Conservation (phyloP, 2,329 filamentous ascomycete genomes). For the Beauveria bassiana region DNA sequence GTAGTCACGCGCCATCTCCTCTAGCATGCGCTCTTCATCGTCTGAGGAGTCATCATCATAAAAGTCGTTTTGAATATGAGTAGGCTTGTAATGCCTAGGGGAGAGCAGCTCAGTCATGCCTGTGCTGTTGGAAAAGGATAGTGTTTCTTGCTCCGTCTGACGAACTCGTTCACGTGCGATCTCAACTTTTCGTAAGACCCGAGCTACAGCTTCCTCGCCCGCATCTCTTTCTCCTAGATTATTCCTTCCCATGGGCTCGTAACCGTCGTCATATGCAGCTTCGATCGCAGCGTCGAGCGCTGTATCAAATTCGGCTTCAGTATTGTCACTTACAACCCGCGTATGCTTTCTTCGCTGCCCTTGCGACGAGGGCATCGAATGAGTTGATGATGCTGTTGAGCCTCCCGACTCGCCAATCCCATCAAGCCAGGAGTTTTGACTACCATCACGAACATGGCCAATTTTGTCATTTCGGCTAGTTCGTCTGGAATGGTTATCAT, state of each 20-base stretch:
- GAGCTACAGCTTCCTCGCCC: conserved; percentile 40
- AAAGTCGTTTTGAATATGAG: conserved; percentile 41
- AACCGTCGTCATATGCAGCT: conserved; percentile 88
- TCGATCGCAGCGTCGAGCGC: conserved; percentile 93
- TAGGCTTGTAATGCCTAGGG: conserved; percentile 7
- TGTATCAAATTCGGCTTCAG: conserved; percentile 86
- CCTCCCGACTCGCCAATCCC: conserved; percentile 85
- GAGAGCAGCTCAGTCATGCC: conserved; percentile 10
- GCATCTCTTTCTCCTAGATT: conserved; percentile 32
- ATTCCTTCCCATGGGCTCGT: conserved; percentile 59
- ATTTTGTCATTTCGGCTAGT: conserved; percentile 16
- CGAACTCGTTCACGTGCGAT: conserved; percentile 67
- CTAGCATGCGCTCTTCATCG: conserved; percentile 70
- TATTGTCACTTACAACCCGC: conserved; percentile 59
- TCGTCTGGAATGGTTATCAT: conserved; percentile 24
- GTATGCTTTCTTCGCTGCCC: conserved; percentile 63
- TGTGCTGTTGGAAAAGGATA: conserved; percentile 13
- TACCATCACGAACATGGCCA: conserved; percentile 50
- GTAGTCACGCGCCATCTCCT: conserved; percentile 82
- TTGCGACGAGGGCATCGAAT: conserved; percentile 69
- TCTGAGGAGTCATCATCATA: conserved; percentile 58
- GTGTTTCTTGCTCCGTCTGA: conserved; percentile 63
- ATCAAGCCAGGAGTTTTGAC: conserved; percentile 86
- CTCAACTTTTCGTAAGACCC: conserved; percentile 60
- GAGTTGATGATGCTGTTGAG: conserved; percentile 70